Evolutionary conservation across 1,284 basidiomycete species (phyloP), one percentile per base, ranked within the genome.

Genomic region (Irpex sp.): DNA sequence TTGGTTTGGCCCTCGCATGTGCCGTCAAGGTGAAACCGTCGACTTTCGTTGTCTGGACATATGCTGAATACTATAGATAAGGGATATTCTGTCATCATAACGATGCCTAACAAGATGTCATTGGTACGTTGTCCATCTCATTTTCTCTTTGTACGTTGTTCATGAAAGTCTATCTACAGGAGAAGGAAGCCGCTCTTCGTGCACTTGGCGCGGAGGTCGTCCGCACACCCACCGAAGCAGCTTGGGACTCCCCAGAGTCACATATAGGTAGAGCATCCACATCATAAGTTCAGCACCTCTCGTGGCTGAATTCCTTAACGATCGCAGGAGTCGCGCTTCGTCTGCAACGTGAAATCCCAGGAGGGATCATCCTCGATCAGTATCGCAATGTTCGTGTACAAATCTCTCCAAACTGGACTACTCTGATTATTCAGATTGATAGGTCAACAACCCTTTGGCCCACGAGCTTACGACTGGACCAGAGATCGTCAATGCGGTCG

Each of bases 81-180:
- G 91, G 91, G 91, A 79, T 93, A 93, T 84, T 85, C 88, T 40
- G 89, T 88, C 78, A 96, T 99, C 74, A 99, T 99, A 76, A 96
- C 94, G 62, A 81, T 97, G 74, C 97, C 96, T 57, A 90, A 96
- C 73, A 99, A 98, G 81, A 99, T 98, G 97, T 95, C 92, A 3
- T 78, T 90, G 64, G 87, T 88, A 8, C 47, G n/a, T 26, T 19
- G 26, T 5, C 31, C 31, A 40, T 8, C 60, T 17, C 13, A 61
- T 51, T 19, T 31, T 36, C 36, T 34, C 21, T 37, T 17, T n/a
- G 7, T n/a, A 31, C 21, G 37, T 38, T 40, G 26, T 37, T 15
- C 59, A 67, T 37, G 66, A 47, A 11, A 47, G 31, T 56, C 13
- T 8, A 6, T 61, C 34, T 13, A 55, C 69, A 89, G 86, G 96